Percentiles rank a stretch among this genome's conserved stretches.
These are phyloP conservation scores for Craterostigma plantagineum DNA, from an alignment of 257 asterid genomes.

Conservation along the genomic window DNA sequence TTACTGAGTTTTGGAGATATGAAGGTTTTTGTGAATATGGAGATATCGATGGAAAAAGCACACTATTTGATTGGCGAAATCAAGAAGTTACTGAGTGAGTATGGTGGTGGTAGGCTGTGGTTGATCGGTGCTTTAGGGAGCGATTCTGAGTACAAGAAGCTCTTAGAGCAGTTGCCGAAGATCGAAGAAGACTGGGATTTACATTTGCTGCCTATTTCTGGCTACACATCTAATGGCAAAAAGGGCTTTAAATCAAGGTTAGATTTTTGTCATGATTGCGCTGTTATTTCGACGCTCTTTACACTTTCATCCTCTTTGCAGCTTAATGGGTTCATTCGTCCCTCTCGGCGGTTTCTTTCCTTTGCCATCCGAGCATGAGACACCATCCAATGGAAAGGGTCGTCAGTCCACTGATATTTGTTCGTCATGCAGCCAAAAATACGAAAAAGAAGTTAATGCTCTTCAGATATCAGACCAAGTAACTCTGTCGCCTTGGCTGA, in stretches of 20 bases:
- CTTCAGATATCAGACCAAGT: constrained; percentile 5
- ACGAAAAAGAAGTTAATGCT: constrained; percentile 42
- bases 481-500: background rate
- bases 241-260: background rate
- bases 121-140: background rate
- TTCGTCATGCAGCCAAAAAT: constrained; percentile 49
- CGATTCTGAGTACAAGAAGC: background rate
- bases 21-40: constrained; percentile 35
- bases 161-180: background rate
- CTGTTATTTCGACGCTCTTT: background rate
- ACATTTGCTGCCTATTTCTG: background rate
- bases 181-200: background rate
- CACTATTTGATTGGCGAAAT: constrained; percentile 16
- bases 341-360: constrained; percentile 92
- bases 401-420: constrained; percentile 36
- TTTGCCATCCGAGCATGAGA: constrained; percentile 48
- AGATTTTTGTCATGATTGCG: background rate
- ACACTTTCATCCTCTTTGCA: constrained; percentile 13
- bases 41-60: constrained; percentile 17
- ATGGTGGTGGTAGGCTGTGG: background rate
- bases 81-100: background rate
- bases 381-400: constrained; percentile 14
- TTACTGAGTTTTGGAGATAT: constrained; percentile 53
- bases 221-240: background rate
- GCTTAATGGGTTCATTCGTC: constrained; percentile 90